Evolutionary conservation across 2,329 filamentous ascomycete species (phyloP), one percentile per base, ranked within the genome.

Genomic region (Colletotrichum orbiculare): DNA sequence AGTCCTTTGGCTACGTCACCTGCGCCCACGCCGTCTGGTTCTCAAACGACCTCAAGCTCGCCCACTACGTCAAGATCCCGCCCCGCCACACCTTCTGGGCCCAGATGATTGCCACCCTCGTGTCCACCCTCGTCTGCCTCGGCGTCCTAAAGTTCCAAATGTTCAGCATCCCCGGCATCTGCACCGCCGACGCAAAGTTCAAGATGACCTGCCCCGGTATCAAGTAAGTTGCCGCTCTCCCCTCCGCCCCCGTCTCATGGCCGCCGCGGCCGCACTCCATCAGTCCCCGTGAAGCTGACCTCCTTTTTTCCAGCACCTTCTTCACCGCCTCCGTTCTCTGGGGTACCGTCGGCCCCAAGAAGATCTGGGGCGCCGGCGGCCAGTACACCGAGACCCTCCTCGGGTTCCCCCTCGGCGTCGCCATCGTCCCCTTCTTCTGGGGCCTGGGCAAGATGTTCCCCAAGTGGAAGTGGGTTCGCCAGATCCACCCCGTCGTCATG

Each of bases 21-120:
- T 70, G 69, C 52, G 69, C 69, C 11, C 69, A 70, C 54, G 68
- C 69, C 33, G 58, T 70, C 17, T 69, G 67, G 50, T 70, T 70
- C 46, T 67, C 68, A 57, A 66, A 73, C 66, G 70, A 81, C 67
- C 71, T 82, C 42, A 83, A 83, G 73, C 80, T 83, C 12, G 82
- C 81, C 6, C 82, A 83, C 68, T 88, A 88, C 73, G 81, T 86
- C 77, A 88, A 88, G 76, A 87, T 89, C 15, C 86, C 87, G 4
- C 87, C 87, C 0, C 82, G 84, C n/a, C 81, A 87, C 43, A 85
- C 86, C 3, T 89, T 89, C 69, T 75, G 79, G 35, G 86, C 85
- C 1, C 87, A 89, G 73, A 85, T 89, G 70, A 76, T 84, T 9
- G 85, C 86, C 39, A 81, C 85, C 2, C 75, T 88, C 25, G 73